phyloP scores from a whole-genome alignment of 2,329 filamentous ascomycete genomes.

The Blastomyces silverae region DNA sequence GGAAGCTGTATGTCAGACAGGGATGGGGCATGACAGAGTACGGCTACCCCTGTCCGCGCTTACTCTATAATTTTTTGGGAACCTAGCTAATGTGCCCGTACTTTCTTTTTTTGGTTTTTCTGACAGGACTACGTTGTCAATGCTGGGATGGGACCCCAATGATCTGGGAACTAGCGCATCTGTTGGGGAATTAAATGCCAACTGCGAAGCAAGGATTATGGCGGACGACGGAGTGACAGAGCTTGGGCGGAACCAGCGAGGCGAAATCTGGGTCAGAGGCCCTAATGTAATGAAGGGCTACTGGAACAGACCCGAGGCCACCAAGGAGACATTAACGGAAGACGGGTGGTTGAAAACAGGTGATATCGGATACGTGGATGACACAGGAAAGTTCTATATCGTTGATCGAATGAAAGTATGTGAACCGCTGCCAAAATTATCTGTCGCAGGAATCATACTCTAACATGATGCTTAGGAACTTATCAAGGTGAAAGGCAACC shows the following conservation, averaged over 20 bases:
- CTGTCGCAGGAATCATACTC: not conserved
- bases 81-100: not conserved
- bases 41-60: conserved; percentile 27
- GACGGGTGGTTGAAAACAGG: conserved; percentile 68
- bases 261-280: conserved; percentile 66
- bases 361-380: conserved; percentile 60
- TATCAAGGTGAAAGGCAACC: conserved; percentile 57
- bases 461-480: conserved; percentile 41
- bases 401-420: conserved; percentile 66
- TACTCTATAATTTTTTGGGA: not conserved
- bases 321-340: conserved; percentile 52
- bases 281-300: conserved; percentile 72
- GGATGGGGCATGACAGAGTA: conserved; percentile 85
- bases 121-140: conserved; percentile 57
- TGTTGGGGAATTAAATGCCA: conserved; percentile 64
- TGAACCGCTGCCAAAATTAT: not conserved
- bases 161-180: conserved; percentile 41
- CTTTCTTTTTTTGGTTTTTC: not conserved
- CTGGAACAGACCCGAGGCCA: conserved; percentile 64
- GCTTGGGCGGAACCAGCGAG: conserved; percentile 50
- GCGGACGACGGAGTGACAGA: conserved; percentile 43
- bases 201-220: conserved; percentile 62
- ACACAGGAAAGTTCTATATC: conserved; percentile 53
- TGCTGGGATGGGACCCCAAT: conserved; percentile 57
- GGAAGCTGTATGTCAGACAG: conserved; percentile 53